phyloP scores from a whole-genome alignment of 2,329 filamentous ascomycete genomes.

The Claviceps quebecensis region DNA sequence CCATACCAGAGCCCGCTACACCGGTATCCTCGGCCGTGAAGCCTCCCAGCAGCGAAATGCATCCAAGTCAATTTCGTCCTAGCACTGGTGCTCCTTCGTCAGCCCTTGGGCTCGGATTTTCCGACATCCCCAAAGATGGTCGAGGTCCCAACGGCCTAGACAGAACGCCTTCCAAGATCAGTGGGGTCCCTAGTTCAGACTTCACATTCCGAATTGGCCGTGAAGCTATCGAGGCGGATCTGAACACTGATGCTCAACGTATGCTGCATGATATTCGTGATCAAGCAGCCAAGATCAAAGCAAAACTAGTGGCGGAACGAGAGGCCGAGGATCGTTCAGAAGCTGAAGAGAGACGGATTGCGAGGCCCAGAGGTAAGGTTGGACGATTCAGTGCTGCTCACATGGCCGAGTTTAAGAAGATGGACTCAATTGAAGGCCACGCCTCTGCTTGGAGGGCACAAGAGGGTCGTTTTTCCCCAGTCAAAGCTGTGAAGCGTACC shows the following conservation, averaged over 20 bases:
- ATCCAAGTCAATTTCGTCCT: slow-evolving; percentile 68
- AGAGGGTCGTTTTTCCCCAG: slow-evolving; percentile 37
- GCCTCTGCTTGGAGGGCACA: slow-evolving; percentile 61
- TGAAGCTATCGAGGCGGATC: slow-evolving; percentile 31
- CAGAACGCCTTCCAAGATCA: slow-evolving; percentile 48
- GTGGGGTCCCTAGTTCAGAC: slow-evolving; percentile 36
- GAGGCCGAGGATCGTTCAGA: slow-evolving; percentile 35
- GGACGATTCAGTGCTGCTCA: slow-evolving; percentile 75
- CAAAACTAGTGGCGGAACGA: slow-evolving; percentile 48
- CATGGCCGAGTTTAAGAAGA: slow-evolving; percentile 84
- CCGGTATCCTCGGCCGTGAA: slow-evolving; percentile 55
- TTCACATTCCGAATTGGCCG: slow-evolving; percentile 59
- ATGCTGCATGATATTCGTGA: slow-evolving; percentile 56
- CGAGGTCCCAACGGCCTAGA: slow-evolving; percentile 17
- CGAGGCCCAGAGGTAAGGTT: slow-evolving; percentile 62
- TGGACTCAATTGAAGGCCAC: slow-evolving; percentile 89
- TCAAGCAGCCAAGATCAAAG: slow-evolving; percentile 58
- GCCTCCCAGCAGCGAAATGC: slow-evolving; percentile 72
- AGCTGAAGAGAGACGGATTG: slow-evolving; percentile 51
- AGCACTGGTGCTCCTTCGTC: slow-evolving; percentile 68
- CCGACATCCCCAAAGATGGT: slow-evolving; percentile 49
- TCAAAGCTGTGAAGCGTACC: slow-evolving; percentile 24
- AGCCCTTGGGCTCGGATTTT: slow-evolving; percentile 69
- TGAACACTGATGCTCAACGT: slow-evolving; percentile 47
- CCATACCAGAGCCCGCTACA: slow-evolving; percentile 31